Conservation (phyloP, 192 early-diverging fungal species). For the Phycomyces nitens region DNA sequence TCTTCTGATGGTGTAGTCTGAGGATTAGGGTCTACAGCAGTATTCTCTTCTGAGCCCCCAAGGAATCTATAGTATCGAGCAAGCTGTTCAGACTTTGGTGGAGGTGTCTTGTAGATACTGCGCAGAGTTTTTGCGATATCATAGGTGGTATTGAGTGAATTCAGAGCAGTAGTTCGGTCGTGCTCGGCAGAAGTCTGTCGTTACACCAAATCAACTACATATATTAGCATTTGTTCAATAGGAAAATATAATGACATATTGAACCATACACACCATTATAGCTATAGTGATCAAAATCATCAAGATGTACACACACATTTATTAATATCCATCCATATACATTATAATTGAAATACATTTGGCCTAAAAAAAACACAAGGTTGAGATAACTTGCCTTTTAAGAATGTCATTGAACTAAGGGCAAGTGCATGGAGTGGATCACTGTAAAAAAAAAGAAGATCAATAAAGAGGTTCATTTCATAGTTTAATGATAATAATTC, state of each 20-base stretch:
- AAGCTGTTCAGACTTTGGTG: constrained; percentile 32
- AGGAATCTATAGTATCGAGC: constrained; percentile 31
- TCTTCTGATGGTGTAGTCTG: background rate
- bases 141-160: constrained; percentile 42
- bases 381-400: constrained; percentile 41
- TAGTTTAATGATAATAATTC: background rate
- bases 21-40: background rate
- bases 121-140: constrained; percentile 47
- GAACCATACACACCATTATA: constrained; percentile 15
- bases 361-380: no score
- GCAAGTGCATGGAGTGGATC: constrained; percentile 54
- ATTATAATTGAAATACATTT: no score
- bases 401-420: constrained; percentile 47
- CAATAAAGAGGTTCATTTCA: background rate
- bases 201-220: no score
- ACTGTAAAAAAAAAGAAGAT: constrained; percentile 6
- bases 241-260: no score
- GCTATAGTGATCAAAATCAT: no score
- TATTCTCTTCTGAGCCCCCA: constrained; percentile 1
- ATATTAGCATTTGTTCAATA: no score
- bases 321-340: no score
- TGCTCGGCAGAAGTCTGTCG: constrained; percentile 46
- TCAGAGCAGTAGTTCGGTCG: constrained; percentile 46
- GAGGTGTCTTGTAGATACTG: constrained; percentile 33
- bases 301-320: no score